Evolutionary conservation across 2,329 filamentous ascomycete genomes (phyloP).

Genomic region (Cytospora piceae): DNA sequence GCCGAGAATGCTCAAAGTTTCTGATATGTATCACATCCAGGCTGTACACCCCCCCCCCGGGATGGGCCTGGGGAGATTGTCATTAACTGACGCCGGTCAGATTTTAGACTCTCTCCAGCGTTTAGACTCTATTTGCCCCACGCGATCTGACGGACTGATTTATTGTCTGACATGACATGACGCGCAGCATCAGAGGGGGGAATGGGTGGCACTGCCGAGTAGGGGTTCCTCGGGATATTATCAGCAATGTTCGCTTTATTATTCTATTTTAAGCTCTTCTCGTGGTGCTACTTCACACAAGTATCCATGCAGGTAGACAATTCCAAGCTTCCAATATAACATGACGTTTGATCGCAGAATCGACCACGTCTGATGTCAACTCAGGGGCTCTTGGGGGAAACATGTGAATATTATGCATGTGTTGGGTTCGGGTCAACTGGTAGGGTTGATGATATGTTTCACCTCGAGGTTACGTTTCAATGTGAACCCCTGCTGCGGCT

Average conservation of each 20-base stretch:
- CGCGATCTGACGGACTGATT: background rate
- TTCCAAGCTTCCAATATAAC: no score
- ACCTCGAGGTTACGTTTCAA: background rate
- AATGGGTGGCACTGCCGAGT: constrained; percentile 12
- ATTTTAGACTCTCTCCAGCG: background rate
- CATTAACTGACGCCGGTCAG: background rate
- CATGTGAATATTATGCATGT: background rate
- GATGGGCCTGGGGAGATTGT: background rate
- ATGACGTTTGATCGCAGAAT: background rate
- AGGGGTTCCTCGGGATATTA: constrained; percentile 10
- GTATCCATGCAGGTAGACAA: no score
- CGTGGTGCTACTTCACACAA: no score
- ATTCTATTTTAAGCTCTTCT: constrained; percentile 15
- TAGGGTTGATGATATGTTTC: background rate
- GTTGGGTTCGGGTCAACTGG: background rate
- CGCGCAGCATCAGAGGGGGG: constrained; percentile 10
- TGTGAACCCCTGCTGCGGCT: background rate
- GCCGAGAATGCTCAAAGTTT: no score
- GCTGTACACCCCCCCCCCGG: no score
- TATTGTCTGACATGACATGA: background rate
- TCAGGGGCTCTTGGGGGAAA: background rate
- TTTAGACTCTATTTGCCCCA: background rate
- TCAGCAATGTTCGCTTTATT: background rate
- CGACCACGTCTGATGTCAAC: background rate
- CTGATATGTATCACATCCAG: background rate